A percentile compares a stretch with the other conserved stretches of the same genome.
Evolutionary conservation across 805 yeast species (phyloP).

Genomic region (Huiozyma naganishii): DNA sequence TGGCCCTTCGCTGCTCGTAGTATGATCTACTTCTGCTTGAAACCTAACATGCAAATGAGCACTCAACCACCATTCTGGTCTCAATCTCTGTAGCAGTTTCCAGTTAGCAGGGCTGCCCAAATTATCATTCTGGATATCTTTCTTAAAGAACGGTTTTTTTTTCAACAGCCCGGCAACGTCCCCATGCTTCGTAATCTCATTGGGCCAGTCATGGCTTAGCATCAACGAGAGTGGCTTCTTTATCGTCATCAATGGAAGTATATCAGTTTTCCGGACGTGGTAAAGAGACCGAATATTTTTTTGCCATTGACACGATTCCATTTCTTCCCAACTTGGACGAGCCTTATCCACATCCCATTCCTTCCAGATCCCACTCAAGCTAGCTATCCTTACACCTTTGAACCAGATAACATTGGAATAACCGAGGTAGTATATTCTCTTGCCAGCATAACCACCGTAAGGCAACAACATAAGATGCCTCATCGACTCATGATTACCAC

Average conservation of each 20-base stretch:
- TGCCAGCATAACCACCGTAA: conserved; percentile 90
- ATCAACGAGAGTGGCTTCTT: conserved; percentile 38
- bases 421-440: conserved; percentile 78
- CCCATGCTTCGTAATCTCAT: conserved; percentile 60
- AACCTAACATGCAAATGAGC: conserved; percentile 81
- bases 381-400: conserved; percentile 67
- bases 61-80: conserved; percentile 73
- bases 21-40: conserved; percentile 42
- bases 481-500: conserved; percentile 94
- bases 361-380: conserved; percentile 77
- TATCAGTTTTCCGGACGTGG: conserved; percentile 50
- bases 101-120: conserved; percentile 68
- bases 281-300: conserved; percentile 32
- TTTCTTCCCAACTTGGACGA: conserved; percentile 37
- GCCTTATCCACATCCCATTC: conserved; percentile 37
- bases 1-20: not conserved
- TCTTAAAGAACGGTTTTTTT: conserved; percentile 54
- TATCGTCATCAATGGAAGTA: conserved; percentile 41
- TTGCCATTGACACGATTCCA: conserved; percentile 25
- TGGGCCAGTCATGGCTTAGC: conserved; percentile 93
- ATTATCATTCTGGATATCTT: conserved; percentile 46
- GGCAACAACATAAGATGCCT: conserved; percentile 60
- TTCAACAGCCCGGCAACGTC: conserved; percentile 38
- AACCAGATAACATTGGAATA: conserved; percentile 63
- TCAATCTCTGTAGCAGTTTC: conserved; percentile 39